Evolutionary conservation across 495 filamentous ascomycete genomes (phyloP).

Genomic region (Podospora tetraspora): DNA sequence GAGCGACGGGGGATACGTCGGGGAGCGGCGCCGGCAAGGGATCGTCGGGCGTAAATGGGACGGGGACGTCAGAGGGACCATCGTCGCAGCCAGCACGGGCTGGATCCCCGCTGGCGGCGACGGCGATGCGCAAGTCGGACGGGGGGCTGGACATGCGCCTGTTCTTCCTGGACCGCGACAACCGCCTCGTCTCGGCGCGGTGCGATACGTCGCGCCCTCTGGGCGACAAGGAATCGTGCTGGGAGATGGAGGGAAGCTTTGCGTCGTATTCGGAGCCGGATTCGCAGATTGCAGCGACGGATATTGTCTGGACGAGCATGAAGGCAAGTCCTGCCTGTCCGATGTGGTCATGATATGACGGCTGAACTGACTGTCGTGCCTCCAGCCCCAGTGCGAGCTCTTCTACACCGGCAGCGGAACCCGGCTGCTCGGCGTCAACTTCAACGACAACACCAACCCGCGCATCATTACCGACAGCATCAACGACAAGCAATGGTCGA

Average conservation of each 20-base stretch:
- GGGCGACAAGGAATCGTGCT: conserved; percentile 11
- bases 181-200: conserved; percentile 6
- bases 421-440: conserved; percentile 13
- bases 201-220: conserved; percentile 6
- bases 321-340: neutral
- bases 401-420: conserved; percentile 14
- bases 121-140: conserved; percentile 13
- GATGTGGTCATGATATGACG: neutral
- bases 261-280: neutral
- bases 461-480: conserved; percentile 5
- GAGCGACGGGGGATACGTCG: neutral
- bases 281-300: conserved; percentile 4
- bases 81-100: neutral
- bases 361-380: neutral
- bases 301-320: conserved; percentile 5
- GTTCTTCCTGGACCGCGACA: conserved; percentile 15
- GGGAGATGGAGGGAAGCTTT: conserved; percentile 5
- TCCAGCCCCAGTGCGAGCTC: conserved; percentile 19
- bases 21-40: neutral
- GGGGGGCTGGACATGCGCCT: conserved; percentile 16
- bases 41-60: too few relatives aligned
- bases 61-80: neutral
- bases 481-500: conserved; percentile 1
- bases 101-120: conserved; percentile 15
- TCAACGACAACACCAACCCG: conserved; percentile 11